phyloP scores from a whole-genome alignment of 1,139 yeast genomes.

The Zhuliangozyma parablackwelliae region DNA sequence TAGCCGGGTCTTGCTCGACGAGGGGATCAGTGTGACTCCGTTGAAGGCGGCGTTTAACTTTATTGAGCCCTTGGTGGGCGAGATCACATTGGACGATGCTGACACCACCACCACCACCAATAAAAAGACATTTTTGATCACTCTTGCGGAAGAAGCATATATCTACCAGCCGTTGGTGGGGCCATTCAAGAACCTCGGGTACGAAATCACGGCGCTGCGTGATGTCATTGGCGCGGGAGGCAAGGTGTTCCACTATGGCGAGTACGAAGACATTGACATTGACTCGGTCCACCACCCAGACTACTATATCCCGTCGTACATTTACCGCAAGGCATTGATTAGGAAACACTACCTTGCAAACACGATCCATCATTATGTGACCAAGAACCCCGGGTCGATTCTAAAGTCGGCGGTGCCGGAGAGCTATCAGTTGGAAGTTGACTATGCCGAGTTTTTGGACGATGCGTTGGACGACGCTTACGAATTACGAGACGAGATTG shows the following conservation, averaged over 20 bases:
- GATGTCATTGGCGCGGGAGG: slow-evolving; percentile 19
- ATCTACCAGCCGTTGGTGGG: slow-evolving; percentile 51
- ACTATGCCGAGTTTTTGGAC: slow-evolving; percentile 92
- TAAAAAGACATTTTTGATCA: slow-evolving; percentile 22
- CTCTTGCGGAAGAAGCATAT: slow-evolving; percentile 42
- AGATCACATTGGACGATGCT: slow-evolving; percentile 37
- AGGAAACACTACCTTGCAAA: slow-evolving; percentile 85
- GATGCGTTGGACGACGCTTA: slow-evolving; percentile 89
- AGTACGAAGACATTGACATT: slow-evolving; percentile 83
- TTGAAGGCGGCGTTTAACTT: slow-evolving; percentile 68
- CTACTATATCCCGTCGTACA: slow-evolving; percentile 74
- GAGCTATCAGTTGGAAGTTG: slow-evolving; percentile 79
- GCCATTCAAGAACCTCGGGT: slow-evolving; percentile 36
- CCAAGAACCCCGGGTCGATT: slow-evolving; percentile 69
- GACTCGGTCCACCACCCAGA: slow-evolving; percentile 47
- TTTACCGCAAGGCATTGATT: slow-evolving; percentile 81
- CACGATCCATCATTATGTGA: slow-evolving; percentile 67
- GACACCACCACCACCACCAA: too few relatives aligned
- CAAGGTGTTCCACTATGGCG: slow-evolving; percentile 70
- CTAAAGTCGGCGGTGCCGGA: slow-evolving; percentile 64
- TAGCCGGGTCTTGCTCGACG: slow-evolving; percentile 48
- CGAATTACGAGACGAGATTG: slow-evolving; percentile 77
- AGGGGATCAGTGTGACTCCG: slow-evolving; percentile 74
- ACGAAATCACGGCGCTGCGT: slow-evolving; percentile 22
- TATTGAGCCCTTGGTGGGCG: slow-evolving; percentile 53